phyloP scores from a whole-genome alignment of 73 alveolate genomes.

The Uronychia setigera region DNA sequence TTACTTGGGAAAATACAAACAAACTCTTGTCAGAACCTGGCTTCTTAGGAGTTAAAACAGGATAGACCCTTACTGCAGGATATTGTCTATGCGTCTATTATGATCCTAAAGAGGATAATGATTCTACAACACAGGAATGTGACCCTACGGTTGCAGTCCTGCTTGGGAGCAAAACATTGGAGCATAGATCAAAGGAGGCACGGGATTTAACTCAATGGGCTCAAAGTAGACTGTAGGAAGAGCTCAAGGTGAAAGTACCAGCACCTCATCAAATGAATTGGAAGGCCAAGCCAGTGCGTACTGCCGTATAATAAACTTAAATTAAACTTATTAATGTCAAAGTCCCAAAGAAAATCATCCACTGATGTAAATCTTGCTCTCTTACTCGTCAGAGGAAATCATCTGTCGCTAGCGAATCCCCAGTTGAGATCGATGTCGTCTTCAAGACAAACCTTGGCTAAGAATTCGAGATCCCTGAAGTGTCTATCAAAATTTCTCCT shows the following conservation, averaged over 20 bases:
- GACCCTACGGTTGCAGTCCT: no score
- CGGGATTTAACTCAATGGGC: no score
- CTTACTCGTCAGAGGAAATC: not conserved
- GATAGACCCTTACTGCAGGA: constrained; percentile 72
- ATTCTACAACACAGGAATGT: not conserved
- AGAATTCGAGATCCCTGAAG: constrained; percentile 27
- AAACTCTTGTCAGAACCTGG: constrained; percentile 60
- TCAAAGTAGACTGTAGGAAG: no score
- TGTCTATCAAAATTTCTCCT: constrained; percentile 6
- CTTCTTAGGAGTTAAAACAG: constrained; percentile 73
- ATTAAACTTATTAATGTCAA: no score
- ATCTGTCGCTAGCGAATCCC: not conserved
- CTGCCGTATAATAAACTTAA: no score
- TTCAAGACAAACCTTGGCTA: constrained; percentile 33
- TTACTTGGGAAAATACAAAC: constrained; percentile 70
- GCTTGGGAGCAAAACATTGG: no score
- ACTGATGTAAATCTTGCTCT: no score
- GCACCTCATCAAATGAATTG: not conserved
- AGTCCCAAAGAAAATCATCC: no score
- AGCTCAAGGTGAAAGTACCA: no score
- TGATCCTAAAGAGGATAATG: constrained; percentile 14
- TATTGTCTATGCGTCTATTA: constrained; percentile 61
- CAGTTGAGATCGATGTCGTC: constrained; percentile 8
- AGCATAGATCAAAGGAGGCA: no score
- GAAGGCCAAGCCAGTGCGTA: not conserved